Evolutionary conservation across 2,329 filamentous ascomycete genomes (phyloP).

Genomic region (Beauveria bassiana): DNA sequence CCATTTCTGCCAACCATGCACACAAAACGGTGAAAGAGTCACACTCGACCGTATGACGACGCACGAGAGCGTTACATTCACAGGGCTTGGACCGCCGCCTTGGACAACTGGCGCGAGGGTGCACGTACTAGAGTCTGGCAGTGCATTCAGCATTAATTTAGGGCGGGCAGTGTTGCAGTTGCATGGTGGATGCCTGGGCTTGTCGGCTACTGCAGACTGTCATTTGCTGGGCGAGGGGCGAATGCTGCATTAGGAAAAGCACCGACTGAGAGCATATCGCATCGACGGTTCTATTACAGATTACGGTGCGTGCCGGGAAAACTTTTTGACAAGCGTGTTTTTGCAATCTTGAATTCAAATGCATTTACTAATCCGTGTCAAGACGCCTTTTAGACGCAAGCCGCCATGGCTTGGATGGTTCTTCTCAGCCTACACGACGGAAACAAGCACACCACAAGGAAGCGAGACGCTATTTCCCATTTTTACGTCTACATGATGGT

Average conservation of each 20-base stretch:
- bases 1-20: too few species aligned
- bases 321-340: background rate
- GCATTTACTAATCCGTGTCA: background rate
- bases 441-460: background rate
- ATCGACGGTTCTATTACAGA: background rate
- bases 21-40: background rate
- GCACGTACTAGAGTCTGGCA: background rate
- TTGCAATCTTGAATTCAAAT: too few species aligned
- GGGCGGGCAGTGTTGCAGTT: background rate
- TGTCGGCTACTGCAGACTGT: constrained; percentile 1
- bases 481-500: too few species aligned
- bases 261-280: background rate
- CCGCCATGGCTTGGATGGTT: background rate
- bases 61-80: background rate
- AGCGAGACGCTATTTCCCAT: background rate
- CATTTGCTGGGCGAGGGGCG: constrained; percentile 1
- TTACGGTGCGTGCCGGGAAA: background rate
- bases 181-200: background rate
- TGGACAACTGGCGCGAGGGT: background rate
- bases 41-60: background rate
- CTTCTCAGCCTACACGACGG: background rate
- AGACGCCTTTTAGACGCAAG: background rate
- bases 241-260: background rate
- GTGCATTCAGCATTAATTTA: background rate
- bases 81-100: too few species aligned